Evolutionary conservation across 306 rosid species (phyloP).

Genomic region (Lathyrus sativus): DNA sequence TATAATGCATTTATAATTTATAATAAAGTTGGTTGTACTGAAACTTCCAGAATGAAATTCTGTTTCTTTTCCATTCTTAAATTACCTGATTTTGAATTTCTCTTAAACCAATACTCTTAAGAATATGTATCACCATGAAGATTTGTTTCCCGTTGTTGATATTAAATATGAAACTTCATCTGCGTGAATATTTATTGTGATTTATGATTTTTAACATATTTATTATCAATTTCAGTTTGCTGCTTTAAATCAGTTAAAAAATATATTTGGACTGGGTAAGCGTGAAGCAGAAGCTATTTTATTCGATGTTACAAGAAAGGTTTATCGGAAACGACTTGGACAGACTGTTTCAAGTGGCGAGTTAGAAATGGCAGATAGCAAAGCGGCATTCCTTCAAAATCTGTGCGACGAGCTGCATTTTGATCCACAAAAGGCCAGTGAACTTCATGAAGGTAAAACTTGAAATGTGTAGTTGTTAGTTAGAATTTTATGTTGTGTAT

Average conservation of each 20-base stretch:
- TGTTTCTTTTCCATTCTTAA: slow-evolving; percentile 4
- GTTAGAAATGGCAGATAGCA: slow-evolving; percentile 88
- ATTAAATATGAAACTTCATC: slow-evolving; percentile 5
- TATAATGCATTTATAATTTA: not conserved
- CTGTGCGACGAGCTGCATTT: slow-evolving; percentile 82
- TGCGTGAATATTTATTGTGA: not conserved
- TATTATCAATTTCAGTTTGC: slow-evolving; percentile 56
- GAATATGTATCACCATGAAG: slow-evolving; percentile 11
- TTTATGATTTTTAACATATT: slow-evolving; percentile 14
- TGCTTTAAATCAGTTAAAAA: slow-evolving; percentile 75
- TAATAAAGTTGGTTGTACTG: not conserved
- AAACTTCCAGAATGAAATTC: not conserved
- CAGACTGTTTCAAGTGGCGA: slow-evolving; percentile 70
- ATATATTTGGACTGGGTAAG: slow-evolving; percentile 91
- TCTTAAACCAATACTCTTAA: not conserved
- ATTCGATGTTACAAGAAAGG: slow-evolving; percentile 76
- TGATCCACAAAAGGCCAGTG: slow-evolving; percentile 89
- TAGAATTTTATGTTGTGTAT: slow-evolving; percentile 24
- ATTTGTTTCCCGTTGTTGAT: slow-evolving; percentile 27
- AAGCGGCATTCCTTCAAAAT: slow-evolving; percentile 93
- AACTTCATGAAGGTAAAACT: slow-evolving; percentile 82
- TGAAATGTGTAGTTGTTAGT: slow-evolving; percentile 7
- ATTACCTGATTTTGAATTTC: not conserved
- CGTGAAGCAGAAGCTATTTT: slow-evolving; percentile 84
- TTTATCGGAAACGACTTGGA: slow-evolving; percentile 77